A percentile compares a stretch with the other conserved stretches of the same genome.
Evolutionary conservation across 495 filamentous ascomycete species (phyloP).

Genomic region (Talaromyces nanjingensis): DNA sequence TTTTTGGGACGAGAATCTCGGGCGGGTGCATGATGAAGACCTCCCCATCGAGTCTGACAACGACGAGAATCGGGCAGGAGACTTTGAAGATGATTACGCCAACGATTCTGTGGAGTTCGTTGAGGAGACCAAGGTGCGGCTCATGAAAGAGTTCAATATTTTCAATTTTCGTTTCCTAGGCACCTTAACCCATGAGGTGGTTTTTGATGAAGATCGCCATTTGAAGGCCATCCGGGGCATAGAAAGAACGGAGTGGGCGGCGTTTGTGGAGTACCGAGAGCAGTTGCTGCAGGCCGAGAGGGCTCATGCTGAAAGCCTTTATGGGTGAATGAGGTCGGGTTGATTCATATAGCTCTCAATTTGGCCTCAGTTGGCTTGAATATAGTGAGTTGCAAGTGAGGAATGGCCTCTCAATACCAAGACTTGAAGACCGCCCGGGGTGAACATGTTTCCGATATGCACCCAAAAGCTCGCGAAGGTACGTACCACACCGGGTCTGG

Average conservation of each 20-base stretch:
- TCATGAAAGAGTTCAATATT: not conserved
- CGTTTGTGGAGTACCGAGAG: not conserved
- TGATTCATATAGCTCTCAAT: not conserved
- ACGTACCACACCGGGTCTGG: not conserved
- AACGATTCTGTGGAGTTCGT: not conserved
- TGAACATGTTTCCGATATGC: not conserved
- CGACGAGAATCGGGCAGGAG: not conserved
- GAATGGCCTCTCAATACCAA: not conserved
- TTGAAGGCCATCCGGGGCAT: not conserved
- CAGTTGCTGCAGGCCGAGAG: not conserved
- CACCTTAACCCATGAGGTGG: not conserved
- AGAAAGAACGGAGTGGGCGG: not conserved
- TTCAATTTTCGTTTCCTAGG: constrained; percentile 5
- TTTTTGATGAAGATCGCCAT: not conserved
- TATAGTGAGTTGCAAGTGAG: not conserved
- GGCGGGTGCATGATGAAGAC: not conserved
- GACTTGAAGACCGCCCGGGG: not conserved
- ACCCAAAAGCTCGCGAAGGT: not conserved
- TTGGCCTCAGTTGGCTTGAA: not conserved
- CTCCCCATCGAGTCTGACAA: not conserved
- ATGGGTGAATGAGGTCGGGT: not conserved
- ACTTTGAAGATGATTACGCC: not conserved
- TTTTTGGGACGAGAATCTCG: not conserved
- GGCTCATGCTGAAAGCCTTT: not conserved
- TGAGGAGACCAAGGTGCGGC: not conserved